Evolutionary conservation across 2,329 filamentous ascomycete genomes (phyloP), one percentile per base, ranked within the genome.

Genomic region (Ophiostoma ips): DNA sequence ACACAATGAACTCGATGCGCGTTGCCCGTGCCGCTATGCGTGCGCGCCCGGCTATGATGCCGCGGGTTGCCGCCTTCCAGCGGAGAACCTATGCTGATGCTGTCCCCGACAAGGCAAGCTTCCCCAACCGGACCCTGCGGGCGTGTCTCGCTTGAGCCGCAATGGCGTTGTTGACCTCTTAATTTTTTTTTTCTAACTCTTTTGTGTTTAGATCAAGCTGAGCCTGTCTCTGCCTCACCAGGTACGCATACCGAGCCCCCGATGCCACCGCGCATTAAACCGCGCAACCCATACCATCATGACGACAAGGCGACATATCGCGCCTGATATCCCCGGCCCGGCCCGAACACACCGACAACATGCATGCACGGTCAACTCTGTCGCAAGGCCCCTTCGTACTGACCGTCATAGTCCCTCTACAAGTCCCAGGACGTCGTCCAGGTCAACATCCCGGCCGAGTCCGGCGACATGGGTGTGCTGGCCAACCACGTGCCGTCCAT

Each of bases 401-500:
- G 33, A 38, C 34, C 12, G 11, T 24, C 13, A 28, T 30, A 54
- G 84, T 71, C 83, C 62, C 72, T 83, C 71, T 82, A 77, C 75
- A 77, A 77, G 69, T 81, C 72, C 60, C 72, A 79, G 63, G 76
- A 78, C 64, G 77, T 81, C 65, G 82, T 96, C 65, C 92, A 98
- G 76, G 92, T 98, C 76, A 98, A 98, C 80, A 83, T 98, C 64
- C 84, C 92, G 68, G 92, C 92, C 65, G 92, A 95, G 70, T 94
- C 89, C 56, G 92, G 92, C 68, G 92, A 96, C 63, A 98, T 98
- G 92, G 92, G 92, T 84, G 84, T 98, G 63, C 84, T 98, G 66
- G 92, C 92, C 68, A 94, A 92, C 78, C 92, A 98, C 80, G 92
- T 98, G 63, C 89, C 92, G 58, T 88, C 89, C 55, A 96, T 98